A percentile compares a stretch with the other conserved stretches of the same genome.
Conservation (phyloP, 176 grass and related monocot genomes). For the barley (Hordeum vulgare) region DNA sequence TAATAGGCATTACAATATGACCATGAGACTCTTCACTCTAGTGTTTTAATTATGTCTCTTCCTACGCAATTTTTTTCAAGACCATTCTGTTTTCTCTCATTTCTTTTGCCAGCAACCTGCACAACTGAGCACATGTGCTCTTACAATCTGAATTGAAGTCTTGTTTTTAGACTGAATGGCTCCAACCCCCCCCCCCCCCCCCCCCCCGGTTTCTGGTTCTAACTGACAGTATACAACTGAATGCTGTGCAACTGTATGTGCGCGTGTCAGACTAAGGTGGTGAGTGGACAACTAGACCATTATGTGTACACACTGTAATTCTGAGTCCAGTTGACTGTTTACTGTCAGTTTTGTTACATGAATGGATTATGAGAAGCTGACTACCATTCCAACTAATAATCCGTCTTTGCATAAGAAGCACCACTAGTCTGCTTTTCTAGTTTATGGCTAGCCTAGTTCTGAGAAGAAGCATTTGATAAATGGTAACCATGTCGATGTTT, state of each 20-base stretch:
- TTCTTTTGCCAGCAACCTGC: background rate
- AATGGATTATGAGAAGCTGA: background rate
- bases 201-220: background rate
- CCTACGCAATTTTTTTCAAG: background rate
- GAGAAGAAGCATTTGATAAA: background rate
- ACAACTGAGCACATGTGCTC: background rate
- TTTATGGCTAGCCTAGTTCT: too few species aligned
- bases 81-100: constrained; percentile 14
- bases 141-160: background rate
- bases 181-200: too few species aligned
- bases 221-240: background rate
- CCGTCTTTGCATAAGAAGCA: background rate
- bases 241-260: background rate
- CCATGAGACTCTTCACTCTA: background rate
- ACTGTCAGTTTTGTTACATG: background rate
- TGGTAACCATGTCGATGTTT: background rate
- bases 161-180: background rate
- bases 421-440: background rate
- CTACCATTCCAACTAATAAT: background rate
- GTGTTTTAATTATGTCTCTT: background rate
- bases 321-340: too few species aligned
- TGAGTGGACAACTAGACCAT: background rate
- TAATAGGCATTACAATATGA: constrained; percentile 59
- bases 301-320: background rate
- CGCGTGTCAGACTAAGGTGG: background rate